Percentiles rank a stretch among this genome's conserved stretches.
Conservation (phyloP, 495 filamentous ascomycete species). For the Neurospora sp. region DNA sequence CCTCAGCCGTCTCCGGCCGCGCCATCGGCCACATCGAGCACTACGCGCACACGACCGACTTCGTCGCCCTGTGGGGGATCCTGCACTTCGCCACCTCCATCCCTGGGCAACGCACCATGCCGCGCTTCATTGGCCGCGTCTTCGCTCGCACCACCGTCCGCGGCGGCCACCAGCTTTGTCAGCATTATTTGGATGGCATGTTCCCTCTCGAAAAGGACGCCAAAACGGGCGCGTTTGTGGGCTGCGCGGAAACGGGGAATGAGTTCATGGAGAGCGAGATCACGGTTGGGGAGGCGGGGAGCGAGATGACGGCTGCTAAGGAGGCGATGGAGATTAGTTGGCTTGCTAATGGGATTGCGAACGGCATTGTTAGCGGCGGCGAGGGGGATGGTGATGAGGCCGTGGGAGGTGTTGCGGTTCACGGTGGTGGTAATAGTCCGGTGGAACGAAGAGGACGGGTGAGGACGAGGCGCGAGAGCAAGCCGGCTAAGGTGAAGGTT, state of each 20-base stretch:
- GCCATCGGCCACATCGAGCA: conserved; percentile 72
- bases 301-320: conserved; percentile 24
- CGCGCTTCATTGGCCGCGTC: conserved; percentile 65
- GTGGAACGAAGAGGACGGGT: conserved; percentile 6
- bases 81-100: conserved; percentile 50
- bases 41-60: conserved; percentile 68
- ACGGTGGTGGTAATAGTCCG: conserved; percentile 16
- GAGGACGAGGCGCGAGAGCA: conserved; percentile 1
- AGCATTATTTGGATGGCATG: conserved; percentile 78
- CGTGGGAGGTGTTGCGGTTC: conserved; percentile 24
- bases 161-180: conserved; percentile 63
- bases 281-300: conserved; percentile 26
- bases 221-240: conserved; percentile 19
- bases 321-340: conserved; percentile 31
- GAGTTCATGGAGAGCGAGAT: conserved; percentile 51
- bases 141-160: conserved; percentile 51
- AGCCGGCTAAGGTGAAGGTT: conserved; percentile 36
- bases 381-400: conserved; percentile 8
- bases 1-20: conserved; percentile 24
- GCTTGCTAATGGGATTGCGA: conserved; percentile 11
- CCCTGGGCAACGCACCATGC: conserved; percentile 24
- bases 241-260: conserved; percentile 25
- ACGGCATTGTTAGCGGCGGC: background rate
- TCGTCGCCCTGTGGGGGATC: conserved; percentile 67
- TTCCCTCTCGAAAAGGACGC: conserved; percentile 44